Conservation (phyloP, 805 yeast genomes). For the Yarrowia osloensis region DNA sequence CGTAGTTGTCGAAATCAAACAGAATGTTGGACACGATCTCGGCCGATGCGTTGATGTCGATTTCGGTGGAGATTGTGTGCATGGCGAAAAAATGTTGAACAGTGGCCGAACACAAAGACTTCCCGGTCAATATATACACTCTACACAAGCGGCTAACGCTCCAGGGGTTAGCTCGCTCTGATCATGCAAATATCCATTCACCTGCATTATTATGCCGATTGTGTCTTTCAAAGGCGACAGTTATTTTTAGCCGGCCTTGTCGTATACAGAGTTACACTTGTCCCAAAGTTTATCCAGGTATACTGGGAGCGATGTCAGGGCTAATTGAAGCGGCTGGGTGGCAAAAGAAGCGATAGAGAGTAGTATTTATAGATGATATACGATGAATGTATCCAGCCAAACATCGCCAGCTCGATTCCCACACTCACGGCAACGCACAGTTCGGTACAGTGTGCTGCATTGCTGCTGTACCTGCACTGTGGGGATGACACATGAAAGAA, state of each 20-base stretch:
- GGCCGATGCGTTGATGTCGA: neutral
- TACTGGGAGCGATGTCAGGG: too few species aligned
- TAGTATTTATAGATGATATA: neutral
- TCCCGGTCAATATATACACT: neutral
- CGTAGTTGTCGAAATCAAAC: conserved; percentile 16
- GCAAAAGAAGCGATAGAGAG: neutral
- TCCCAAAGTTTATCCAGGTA: too few species aligned
- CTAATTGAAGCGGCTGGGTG: neutral
- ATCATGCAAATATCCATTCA: neutral
- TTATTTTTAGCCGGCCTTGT: neutral
- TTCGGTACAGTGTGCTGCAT: neutral
- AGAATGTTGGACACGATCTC: neutral
- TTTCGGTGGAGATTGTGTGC: neutral
- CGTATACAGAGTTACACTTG: too few species aligned
- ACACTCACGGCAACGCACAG: too few species aligned
- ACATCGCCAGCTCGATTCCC: too few species aligned
- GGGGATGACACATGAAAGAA: neutral
- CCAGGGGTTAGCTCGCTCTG: neutral
- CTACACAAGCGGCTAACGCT: neutral
- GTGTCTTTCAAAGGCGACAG: neutral
- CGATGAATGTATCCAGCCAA: too few species aligned
- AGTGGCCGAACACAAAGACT: too few species aligned
- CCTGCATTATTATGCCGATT: conserved; percentile 2
- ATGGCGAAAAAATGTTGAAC: too few species aligned
- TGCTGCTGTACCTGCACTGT: neutral